These are phyloP conservation scores for Acanthamoeba royreba DNA, from an alignment of 208 protist species.

Conservation along the genomic window DNA sequence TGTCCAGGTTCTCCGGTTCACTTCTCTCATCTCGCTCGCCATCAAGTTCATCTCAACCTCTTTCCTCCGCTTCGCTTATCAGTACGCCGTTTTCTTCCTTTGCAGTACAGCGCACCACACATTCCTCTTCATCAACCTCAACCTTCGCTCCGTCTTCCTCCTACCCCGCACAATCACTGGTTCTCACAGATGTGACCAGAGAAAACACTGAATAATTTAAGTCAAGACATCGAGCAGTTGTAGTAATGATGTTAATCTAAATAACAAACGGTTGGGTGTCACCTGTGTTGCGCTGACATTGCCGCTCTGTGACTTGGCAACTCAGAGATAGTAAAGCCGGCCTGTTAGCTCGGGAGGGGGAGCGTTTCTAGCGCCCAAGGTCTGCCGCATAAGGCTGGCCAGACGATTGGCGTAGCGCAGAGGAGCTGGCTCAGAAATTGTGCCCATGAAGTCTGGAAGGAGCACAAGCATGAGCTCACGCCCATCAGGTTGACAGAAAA, in stretches of 20 bases:
- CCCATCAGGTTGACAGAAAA: not conserved
- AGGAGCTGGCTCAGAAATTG: not conserved
- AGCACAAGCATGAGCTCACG: not conserved
- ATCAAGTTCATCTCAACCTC: not conserved
- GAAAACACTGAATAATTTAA: too few species aligned
- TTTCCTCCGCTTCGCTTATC: not conserved
- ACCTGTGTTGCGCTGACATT: too few species aligned
- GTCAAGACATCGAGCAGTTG: too few species aligned
- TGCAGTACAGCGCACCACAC: not conserved
- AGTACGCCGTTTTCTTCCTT: not conserved
- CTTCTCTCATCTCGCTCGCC: not conserved
- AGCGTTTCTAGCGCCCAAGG: not conserved
- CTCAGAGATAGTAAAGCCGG: not conserved
- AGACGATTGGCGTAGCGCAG: not conserved
- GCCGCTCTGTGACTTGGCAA: too few species aligned
- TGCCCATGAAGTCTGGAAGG: not conserved
- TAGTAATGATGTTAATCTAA: too few species aligned
- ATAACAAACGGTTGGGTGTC: too few species aligned
- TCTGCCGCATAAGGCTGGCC: not conserved
- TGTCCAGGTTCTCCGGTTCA: too few species aligned
- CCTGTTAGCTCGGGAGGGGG: not conserved
- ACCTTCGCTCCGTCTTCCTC: not conserved
- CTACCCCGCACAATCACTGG: too few species aligned
- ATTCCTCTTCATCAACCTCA: not conserved
- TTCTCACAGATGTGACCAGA: too few species aligned